Conservation (phyloP, 495 filamentous ascomycete species). For the Oidiodendron maius region DNA sequence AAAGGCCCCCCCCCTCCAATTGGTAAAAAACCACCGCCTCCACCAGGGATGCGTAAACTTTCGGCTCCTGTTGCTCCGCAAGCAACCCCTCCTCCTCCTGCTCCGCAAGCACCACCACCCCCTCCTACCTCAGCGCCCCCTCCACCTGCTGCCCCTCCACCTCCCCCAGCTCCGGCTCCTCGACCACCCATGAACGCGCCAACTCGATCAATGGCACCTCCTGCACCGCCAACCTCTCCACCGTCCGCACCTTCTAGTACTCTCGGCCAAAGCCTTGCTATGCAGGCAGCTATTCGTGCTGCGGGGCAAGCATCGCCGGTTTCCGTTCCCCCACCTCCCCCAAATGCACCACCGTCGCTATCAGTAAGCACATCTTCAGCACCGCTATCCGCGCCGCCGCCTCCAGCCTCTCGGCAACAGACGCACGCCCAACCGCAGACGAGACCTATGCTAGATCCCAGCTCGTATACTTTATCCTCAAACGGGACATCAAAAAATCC, state of each 20-base stretch:
- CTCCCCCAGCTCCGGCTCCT: conserved; percentile 30
- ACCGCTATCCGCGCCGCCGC: conserved; percentile 21
- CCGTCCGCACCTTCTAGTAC: conserved; percentile 22
- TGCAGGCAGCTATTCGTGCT: conserved; percentile 44
- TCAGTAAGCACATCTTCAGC: conserved; percentile 30
- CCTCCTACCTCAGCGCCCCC: conserved; percentile 37
- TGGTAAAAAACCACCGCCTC: conserved; percentile 64
- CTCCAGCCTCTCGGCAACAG: conserved; percentile 21
- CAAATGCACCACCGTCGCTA: conserved; percentile 31
- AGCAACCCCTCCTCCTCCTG: conserved; percentile 35
- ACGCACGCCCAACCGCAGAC: conserved; percentile 28
- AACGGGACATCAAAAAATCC: conserved; percentile 35
- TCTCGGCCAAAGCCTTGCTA: conserved; percentile 34
- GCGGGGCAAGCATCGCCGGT: conserved; percentile 37
- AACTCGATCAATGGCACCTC: conserved; percentile 46
- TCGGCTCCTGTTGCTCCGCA: conserved; percentile 36
- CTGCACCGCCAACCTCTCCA: conserved; percentile 38
- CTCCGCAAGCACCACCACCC: conserved; percentile 34
- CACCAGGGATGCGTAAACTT: conserved; percentile 63
- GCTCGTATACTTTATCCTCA: conserved; percentile 64
- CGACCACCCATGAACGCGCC: conserved; percentile 41
- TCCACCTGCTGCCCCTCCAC: conserved; percentile 36
- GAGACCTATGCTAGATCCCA: conserved; percentile 63
- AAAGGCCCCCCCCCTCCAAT: conserved; percentile 51
- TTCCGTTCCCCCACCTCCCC: conserved; percentile 38